Conservation (phyloP, 2,329 filamentous ascomycete species). For the Calonectria pseudoturangicola region DNA sequence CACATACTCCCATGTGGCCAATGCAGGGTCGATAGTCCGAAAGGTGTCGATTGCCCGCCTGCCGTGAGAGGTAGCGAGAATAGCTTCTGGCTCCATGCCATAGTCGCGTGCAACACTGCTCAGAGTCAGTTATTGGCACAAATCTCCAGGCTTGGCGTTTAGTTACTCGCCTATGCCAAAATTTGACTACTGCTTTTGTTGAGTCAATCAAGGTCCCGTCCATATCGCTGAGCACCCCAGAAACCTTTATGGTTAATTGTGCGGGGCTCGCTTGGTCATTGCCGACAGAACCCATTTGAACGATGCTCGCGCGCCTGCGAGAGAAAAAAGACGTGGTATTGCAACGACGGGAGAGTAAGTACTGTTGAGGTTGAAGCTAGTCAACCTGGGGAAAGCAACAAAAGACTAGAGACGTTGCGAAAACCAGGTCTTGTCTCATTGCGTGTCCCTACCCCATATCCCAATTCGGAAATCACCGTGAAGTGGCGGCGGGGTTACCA, state of each 20-base stretch:
- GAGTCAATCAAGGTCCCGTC: slow-evolving; percentile 10
- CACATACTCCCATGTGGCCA: slow-evolving; percentile 7
- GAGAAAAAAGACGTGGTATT: not conserved
- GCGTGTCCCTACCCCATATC: not conserved
- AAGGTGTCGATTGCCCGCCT: slow-evolving; percentile 14
- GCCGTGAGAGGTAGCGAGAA: slow-evolving; percentile 11
- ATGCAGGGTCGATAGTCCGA: slow-evolving; percentile 5
- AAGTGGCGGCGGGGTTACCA: not conserved
- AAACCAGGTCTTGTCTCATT: not conserved
- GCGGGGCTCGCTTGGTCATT: not conserved
- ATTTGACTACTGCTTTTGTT: slow-evolving; percentile 16
- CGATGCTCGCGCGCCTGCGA: not conserved
- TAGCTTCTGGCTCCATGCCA: not conserved
- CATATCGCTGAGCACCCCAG: slow-evolving; percentile 9
- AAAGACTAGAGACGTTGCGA: not conserved
- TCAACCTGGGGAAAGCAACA: too few species aligned
- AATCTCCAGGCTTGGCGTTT: rapidly evolving
- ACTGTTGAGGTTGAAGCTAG: not conserved
- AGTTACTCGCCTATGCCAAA: slow-evolving; percentile 8
- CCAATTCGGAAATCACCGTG: not conserved
- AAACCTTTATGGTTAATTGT: slow-evolving; percentile 4
- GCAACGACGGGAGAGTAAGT: not conserved
- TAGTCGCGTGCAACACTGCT: slow-evolving; percentile 1
- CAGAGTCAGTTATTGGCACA: not conserved
- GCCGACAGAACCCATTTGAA: slow-evolving; percentile 4